phyloP scores from a whole-genome alignment of 2,329 filamentous ascomycete genomes.

The Trichophyton rubrum region DNA sequence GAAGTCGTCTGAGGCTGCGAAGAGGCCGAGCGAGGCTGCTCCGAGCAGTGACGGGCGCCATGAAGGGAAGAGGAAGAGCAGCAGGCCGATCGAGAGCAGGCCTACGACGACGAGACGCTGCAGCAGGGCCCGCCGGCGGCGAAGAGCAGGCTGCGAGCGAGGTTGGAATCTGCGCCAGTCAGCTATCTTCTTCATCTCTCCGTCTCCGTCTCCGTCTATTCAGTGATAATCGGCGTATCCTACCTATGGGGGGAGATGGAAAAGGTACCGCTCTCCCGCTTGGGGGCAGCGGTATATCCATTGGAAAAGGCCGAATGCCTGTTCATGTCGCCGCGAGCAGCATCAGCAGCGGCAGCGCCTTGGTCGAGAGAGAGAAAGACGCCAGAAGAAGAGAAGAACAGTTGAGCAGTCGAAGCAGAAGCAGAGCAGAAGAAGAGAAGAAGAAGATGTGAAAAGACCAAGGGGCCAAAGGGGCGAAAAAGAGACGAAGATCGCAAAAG shows the following conservation, averaged over 20 bases:
- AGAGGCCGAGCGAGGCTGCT: slow-evolving; percentile 55
- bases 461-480: not conserved
- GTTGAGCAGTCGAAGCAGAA: not conserved
- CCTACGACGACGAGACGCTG: slow-evolving; percentile 51
- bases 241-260: slow-evolving; percentile 85
- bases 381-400: not conserved
- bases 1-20: slow-evolving; percentile 54
- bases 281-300: slow-evolving; percentile 57
- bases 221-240: not conserved
- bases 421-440: not conserved
- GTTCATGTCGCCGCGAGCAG: slow-evolving; percentile 55
- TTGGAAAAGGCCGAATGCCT: slow-evolving; percentile 77
- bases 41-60: slow-evolving; percentile 51
- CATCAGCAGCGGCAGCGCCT: slow-evolving; percentile 15
- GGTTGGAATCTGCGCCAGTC: slow-evolving; percentile 59
- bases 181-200: not conserved
- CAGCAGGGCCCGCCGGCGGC: slow-evolving; percentile 61
- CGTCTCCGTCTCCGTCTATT: not conserved
- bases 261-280: slow-evolving; percentile 56
- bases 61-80: slow-evolving; percentile 66
- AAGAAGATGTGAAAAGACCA: not conserved
- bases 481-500: not conserved
- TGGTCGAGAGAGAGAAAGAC: not conserved
- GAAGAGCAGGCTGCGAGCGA: slow-evolving; percentile 58
- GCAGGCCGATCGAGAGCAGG: slow-evolving; percentile 44